Evolutionary conservation across 208 protist species (phyloP).

Genomic region (Borovskyia barvae): DNA sequence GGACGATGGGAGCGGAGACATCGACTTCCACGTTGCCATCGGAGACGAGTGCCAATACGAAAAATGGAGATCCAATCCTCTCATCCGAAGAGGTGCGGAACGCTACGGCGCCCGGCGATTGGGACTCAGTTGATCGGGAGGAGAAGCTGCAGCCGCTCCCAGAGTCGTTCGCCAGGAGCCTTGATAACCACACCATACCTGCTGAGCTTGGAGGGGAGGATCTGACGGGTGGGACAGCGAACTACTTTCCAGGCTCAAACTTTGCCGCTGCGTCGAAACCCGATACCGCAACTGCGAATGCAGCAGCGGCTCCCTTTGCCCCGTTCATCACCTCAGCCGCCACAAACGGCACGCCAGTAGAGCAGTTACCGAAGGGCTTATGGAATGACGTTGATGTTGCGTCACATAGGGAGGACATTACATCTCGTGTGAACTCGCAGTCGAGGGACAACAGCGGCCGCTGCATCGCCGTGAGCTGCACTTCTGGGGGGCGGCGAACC

Average conservation of each 20-base stretch:
- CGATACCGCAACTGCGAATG: not conserved
- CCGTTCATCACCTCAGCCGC: not conserved
- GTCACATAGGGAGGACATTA: not conserved
- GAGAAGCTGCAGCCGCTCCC: constrained; percentile 26
- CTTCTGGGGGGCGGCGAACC: not conserved
- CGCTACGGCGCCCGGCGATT: constrained; percentile 1
- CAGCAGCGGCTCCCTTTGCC: not conserved
- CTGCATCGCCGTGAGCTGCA: constrained; percentile 1
- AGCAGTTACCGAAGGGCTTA: constrained; percentile 9
- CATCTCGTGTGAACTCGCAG: not conserved
- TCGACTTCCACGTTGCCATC: not conserved
- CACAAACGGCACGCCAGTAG: not conserved
- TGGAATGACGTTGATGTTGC: constrained; percentile 4
- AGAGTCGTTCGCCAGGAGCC: constrained; percentile 21
- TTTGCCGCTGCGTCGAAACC: not conserved
- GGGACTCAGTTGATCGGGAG: constrained; percentile 8
- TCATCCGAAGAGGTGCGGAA: not conserved
- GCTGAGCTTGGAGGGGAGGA: constrained; percentile 23
- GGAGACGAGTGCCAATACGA: not conserved
- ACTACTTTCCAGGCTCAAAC: not conserved
- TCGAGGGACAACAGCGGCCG: not conserved
- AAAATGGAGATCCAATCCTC: too few species aligned
- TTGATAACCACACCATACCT: constrained; percentile 64
- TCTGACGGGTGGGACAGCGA: not conserved
- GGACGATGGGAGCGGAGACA: not conserved